Percentiles rank a stretch among this genome's conserved stretches.
phyloP scores from a whole-genome alignment of 164 flowering plant genomes.

The Annona cherimola region DNA sequence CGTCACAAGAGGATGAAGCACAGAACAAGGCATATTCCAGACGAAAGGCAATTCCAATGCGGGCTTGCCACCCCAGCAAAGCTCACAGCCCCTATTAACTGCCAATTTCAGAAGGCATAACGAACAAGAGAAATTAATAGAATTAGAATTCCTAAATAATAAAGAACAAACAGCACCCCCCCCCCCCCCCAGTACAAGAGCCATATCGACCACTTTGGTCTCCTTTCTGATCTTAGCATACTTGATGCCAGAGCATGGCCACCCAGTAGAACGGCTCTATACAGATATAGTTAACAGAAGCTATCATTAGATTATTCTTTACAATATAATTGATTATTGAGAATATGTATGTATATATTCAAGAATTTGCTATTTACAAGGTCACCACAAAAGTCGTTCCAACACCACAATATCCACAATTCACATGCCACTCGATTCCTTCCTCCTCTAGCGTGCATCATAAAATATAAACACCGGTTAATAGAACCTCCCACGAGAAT shows the following conservation, averaged over 20 bases:
- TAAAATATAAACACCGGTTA: conserved; percentile 31
- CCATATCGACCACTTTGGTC: background rate
- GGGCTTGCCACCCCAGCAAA: background rate
- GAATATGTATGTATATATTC: conserved; percentile 8
- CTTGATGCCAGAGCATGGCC: background rate
- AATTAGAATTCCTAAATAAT: too few species aligned
- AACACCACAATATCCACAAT: conserved; percentile 10
- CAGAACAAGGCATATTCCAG: too few species aligned
- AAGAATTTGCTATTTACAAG: conserved; percentile 24
- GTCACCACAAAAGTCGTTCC: conserved; percentile 12
- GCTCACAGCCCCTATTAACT: background rate
- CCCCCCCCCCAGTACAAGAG: background rate
- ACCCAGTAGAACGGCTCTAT: conserved; percentile 1
- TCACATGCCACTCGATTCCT: conserved; percentile 13
- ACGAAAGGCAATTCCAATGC: background rate
- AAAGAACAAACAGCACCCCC: background rate
- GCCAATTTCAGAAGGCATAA: background rate
- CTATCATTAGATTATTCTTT: conserved; percentile 3
- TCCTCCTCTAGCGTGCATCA: conserved; percentile 15
- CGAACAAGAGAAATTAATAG: background rate
- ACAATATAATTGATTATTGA: conserved; percentile 18
- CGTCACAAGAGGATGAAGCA: background rate
- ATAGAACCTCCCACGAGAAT: conserved; percentile 27
- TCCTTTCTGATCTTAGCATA: background rate
- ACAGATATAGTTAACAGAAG: conserved; percentile 3